Evolutionary conservation across 2,329 filamentous ascomycete genomes (phyloP).

Genomic region (Talaromyces sp.): DNA sequence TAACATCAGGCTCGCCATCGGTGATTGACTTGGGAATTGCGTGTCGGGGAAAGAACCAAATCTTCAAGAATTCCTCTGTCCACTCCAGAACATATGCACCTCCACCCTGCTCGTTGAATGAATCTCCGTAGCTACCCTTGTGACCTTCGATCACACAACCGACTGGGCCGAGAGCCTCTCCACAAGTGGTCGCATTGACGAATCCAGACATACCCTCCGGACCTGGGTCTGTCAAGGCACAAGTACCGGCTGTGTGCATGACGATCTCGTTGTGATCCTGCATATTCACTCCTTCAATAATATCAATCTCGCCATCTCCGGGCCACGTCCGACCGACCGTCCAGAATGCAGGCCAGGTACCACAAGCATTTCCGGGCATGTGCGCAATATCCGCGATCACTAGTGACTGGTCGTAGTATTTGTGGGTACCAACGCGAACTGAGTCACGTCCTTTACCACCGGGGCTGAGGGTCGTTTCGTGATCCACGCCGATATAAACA

Average conservation of each 20-base stretch:
- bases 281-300: slow-evolving; percentile 56
- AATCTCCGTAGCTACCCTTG: slow-evolving; percentile 52
- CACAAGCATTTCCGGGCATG: slow-evolving; percentile 52
- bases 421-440: slow-evolving; percentile 49
- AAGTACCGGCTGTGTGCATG: slow-evolving; percentile 52
- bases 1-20: slow-evolving; percentile 47
- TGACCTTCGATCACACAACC: slow-evolving; percentile 47
- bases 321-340: slow-evolving; percentile 48
- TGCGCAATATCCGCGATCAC: slow-evolving; percentile 53
- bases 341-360: slow-evolving; percentile 57
- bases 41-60: slow-evolving; percentile 56
- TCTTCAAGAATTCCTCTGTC: slow-evolving; percentile 49
- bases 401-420: slow-evolving; percentile 50
- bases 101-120: slow-evolving; percentile 56
- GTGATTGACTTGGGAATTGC: slow-evolving; percentile 51
- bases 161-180: slow-evolving; percentile 43
- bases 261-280: slow-evolving; percentile 50
- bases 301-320: slow-evolving; percentile 52
- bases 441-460: slow-evolving; percentile 46
- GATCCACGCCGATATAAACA: slow-evolving; percentile 51
- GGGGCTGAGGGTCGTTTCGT: slow-evolving; percentile 38
- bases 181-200: slow-evolving; percentile 53
- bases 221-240: slow-evolving; percentile 46
- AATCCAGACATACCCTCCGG: slow-evolving; percentile 54
- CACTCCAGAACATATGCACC: slow-evolving; percentile 56